phyloP scores from a whole-genome alignment of 1,284 basidiomycete genomes.

The Coniophora puteana region DNA sequence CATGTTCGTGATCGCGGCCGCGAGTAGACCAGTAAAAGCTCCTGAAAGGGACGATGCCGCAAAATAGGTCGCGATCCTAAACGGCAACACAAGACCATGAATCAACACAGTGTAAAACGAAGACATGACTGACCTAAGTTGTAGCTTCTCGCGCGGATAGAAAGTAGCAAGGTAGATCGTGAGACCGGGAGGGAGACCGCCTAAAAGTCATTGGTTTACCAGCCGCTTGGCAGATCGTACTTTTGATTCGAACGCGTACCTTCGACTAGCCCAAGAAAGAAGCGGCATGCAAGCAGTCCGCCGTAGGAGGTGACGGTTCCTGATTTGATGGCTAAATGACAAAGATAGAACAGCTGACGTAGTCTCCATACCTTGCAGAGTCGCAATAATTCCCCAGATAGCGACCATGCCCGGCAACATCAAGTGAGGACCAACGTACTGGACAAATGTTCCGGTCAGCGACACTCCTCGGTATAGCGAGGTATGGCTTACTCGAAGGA shows the following conservation, averaged over 20 bases:
- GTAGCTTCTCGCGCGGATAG: slow-evolving; percentile 53
- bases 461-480: background rate
- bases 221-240: slow-evolving; percentile 37
- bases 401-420: slow-evolving; percentile 54
- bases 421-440: slow-evolving; percentile 53
- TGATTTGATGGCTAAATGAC: slow-evolving; percentile 17
- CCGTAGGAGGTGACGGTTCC: slow-evolving; percentile 50
- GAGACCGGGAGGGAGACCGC: slow-evolving; percentile 60
- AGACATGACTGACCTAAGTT: slow-evolving; percentile 39
- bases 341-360: background rate
- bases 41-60: slow-evolving; percentile 56
- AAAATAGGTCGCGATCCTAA: slow-evolving; percentile 52
- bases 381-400: slow-evolving; percentile 54
- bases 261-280: slow-evolving; percentile 64
- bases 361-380: slow-evolving; percentile 43
- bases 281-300: slow-evolving; percentile 55
- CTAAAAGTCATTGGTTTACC: slow-evolving; percentile 22
- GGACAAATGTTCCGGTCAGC: slow-evolving; percentile 14
- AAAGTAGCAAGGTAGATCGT: slow-evolving; percentile 55
- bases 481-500: slow-evolving; percentile 47
- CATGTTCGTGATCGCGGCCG: slow-evolving; percentile 53
- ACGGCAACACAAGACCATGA: background rate
- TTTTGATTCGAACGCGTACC: slow-evolving; percentile 29
- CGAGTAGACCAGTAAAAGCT: slow-evolving; percentile 63
- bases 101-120: background rate